Evolutionary conservation across 768 basidiomycete genomes (phyloP).

Genomic region (Phaffia australis): DNA sequence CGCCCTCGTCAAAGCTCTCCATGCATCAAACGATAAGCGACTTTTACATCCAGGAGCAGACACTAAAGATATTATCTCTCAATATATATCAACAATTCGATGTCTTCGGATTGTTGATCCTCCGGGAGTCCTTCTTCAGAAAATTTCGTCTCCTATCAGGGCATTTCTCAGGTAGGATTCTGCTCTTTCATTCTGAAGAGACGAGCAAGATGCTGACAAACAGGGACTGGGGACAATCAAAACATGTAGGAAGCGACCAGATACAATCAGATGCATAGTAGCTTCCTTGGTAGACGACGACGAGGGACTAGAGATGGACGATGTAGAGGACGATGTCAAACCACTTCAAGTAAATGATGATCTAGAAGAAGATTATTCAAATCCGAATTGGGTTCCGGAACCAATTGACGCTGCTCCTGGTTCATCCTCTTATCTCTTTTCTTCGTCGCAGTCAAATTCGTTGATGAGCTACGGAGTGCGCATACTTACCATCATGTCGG

Average conservation of each 20-base stretch:
- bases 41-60: constrained; percentile 92
- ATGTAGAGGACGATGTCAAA: constrained; percentile 60
- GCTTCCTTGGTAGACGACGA: constrained; percentile 55
- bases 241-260: constrained; percentile 60
- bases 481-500: neutral
- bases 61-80: constrained; percentile 74
- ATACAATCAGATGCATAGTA: constrained; percentile 90
- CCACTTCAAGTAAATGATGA: constrained; percentile 60
- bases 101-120: constrained; percentile 84
- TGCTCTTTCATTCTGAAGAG: neutral
- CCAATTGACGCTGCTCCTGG: constrained; percentile 93
- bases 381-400: constrained; percentile 91
- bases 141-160: constrained; percentile 85
- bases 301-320: constrained; percentile 58
- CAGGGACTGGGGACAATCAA: too few relatives aligned
- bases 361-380: constrained; percentile 66
- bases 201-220: neutral
- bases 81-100: constrained; percentile 86
- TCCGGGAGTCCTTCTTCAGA: constrained; percentile 79
- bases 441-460: neutral
- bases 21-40: constrained; percentile 74
- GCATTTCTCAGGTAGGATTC: constrained; percentile 62
- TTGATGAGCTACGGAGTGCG: neutral
- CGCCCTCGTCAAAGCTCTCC: constrained; percentile 62
- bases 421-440: constrained; percentile 36